phyloP scores from a whole-genome alignment of 2,329 filamentous ascomycete genomes.

The Didymella segeticola region DNA sequence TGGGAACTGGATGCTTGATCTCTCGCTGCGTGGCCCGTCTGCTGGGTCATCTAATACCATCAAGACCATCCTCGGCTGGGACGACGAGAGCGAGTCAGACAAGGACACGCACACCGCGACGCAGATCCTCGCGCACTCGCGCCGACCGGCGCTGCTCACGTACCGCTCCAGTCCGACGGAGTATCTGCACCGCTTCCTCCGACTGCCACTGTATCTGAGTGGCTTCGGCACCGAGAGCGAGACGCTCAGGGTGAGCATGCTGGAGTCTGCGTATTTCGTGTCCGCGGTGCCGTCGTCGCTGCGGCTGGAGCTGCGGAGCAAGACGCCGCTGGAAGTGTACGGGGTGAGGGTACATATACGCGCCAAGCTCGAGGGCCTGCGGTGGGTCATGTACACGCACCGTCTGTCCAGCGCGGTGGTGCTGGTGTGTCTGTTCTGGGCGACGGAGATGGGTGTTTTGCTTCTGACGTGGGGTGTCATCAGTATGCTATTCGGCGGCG shows the following conservation, averaged over 20 bases:
- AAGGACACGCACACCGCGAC: background rate
- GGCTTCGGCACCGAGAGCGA: constrained; percentile 70
- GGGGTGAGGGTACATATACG: constrained; percentile 70
- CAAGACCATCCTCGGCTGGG: constrained; percentile 37
- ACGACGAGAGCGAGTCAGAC: constrained; percentile 20
- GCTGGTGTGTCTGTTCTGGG: constrained; percentile 78
- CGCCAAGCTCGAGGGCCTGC: constrained; percentile 76
- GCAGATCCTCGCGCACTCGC: constrained; percentile 57
- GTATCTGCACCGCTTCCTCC: constrained; percentile 31
- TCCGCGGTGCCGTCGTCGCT: constrained; percentile 61
- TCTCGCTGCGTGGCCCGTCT: constrained; percentile 65
- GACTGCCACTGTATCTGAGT: constrained; percentile 72
- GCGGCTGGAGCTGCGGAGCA: constrained; percentile 73
- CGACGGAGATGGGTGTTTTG: constrained; percentile 72
- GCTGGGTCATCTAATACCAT: background rate
- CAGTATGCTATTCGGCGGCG: constrained; percentile 47
- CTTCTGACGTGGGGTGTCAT: constrained; percentile 69
- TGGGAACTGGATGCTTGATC: constrained; percentile 94
- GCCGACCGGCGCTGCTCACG: constrained; percentile 78
- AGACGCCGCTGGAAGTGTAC: constrained; percentile 78
- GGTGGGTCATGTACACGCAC: constrained; percentile 82
- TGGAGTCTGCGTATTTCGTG: constrained; percentile 73
- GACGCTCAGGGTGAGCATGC: constrained; percentile 71
- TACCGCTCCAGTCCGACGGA: constrained; percentile 67
- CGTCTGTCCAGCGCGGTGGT: constrained; percentile 71